Evolutionary conservation across 805 yeast species (phyloP).

Genomic region (Pichia phayaonensis): DNA sequence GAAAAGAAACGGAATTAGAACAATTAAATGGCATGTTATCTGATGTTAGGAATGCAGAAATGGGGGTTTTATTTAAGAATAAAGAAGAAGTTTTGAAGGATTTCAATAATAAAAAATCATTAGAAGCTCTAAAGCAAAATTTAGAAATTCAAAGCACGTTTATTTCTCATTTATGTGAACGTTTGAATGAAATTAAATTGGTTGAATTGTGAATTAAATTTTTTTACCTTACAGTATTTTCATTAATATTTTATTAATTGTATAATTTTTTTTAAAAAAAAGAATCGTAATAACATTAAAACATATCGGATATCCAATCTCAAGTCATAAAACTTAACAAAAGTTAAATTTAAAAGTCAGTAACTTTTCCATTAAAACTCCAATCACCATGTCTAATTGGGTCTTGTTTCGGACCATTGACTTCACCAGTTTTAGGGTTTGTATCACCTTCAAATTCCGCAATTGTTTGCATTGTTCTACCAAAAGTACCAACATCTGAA

Average conservation of each 20-base stretch:
- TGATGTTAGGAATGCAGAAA: slow-evolving; percentile 16
- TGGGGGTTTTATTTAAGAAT: slow-evolving; percentile 4
- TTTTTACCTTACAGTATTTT: background rate
- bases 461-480: slow-evolving; percentile 64
- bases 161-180: slow-evolving; percentile 9
- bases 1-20: slow-evolving; percentile 15
- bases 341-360: slow-evolving; percentile 58
- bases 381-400: slow-evolving; percentile 82
- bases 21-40: slow-evolving; percentile 10
- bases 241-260: background rate
- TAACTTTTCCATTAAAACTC: slow-evolving; percentile 92
- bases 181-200: slow-evolving; percentile 4
- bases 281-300: background rate
- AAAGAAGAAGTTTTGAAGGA: slow-evolving; percentile 4
- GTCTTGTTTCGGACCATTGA: slow-evolving; percentile 97
- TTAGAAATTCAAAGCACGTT: slow-evolving; percentile 13
- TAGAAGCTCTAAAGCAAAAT: slow-evolving; percentile 14
- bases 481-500: slow-evolving; percentile 52
- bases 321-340: background rate
- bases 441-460: slow-evolving; percentile 95
- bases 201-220: background rate
- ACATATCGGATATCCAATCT: background rate
- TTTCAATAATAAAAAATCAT: slow-evolving; percentile 4
- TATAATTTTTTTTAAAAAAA: background rate
- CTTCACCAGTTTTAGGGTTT: slow-evolving; percentile 91